A percentile compares a stretch with the other conserved stretches of the same genome.
Evolutionary conservation across 345 rosid species (phyloP).

Genomic region (Rhizophora mangle): DNA sequence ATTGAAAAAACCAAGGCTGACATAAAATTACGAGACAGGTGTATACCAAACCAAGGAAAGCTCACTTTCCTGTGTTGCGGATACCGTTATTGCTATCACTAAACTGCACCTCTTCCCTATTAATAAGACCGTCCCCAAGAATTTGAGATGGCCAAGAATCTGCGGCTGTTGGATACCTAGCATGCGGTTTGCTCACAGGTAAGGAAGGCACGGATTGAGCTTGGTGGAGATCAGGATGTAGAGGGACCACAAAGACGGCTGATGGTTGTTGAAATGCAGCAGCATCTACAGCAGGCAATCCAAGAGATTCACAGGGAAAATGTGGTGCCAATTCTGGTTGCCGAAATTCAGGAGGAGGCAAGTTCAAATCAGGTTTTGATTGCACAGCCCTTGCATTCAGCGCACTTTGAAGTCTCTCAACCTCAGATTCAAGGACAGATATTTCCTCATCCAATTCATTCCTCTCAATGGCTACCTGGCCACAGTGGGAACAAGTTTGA

Average conservation of each 20-base stretch:
- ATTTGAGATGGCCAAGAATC: slow-evolving; percentile 88
- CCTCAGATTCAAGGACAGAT: slow-evolving; percentile 57
- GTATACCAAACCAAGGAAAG: neutral
- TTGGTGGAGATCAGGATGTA: slow-evolving; percentile 47
- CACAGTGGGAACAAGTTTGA: slow-evolving; percentile 6
- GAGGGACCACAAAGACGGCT: slow-evolving; percentile 66
- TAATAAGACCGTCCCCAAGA: slow-evolving; percentile 35
- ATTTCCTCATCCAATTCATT: slow-evolving; percentile 85
- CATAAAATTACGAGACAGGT: neutral
- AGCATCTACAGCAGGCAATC: slow-evolving; percentile 32
- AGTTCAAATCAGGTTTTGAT: slow-evolving; percentile 60
- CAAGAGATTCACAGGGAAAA: slow-evolving; percentile 25
- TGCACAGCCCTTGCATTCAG: slow-evolving; percentile 39
- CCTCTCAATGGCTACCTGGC: slow-evolving; percentile 71
- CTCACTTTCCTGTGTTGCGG: neutral
- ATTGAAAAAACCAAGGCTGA: neutral
- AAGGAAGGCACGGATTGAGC: slow-evolving; percentile 32
- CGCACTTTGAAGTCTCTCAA: slow-evolving; percentile 50
- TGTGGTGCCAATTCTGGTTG: slow-evolving; percentile 40
- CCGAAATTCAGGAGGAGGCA: slow-evolving; percentile 41
- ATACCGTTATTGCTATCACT: slow-evolving; percentile 1
- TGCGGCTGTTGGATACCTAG: slow-evolving; percentile 66
- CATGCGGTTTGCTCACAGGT: slow-evolving; percentile 76
- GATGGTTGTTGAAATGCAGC: slow-evolving; percentile 45
- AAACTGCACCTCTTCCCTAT: slow-evolving; percentile 16